These are phyloP conservation scores for Saccharum spontaneum DNA, from an alignment of 176 grass and related monocot species.

Conservation along the genomic window DNA sequence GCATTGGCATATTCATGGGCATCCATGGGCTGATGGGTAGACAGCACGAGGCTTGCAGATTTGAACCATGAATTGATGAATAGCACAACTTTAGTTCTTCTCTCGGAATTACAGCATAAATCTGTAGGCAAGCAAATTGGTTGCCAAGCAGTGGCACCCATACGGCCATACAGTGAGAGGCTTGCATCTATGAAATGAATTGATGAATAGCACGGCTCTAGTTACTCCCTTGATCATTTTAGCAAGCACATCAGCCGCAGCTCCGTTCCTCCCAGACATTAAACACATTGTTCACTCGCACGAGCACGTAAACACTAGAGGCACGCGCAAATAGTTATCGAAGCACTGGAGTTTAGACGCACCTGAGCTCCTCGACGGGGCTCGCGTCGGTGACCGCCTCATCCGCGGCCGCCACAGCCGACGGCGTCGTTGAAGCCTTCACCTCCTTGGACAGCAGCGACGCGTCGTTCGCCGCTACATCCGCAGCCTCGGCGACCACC, in stretches of 20 bases:
- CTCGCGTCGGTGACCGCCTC: not conserved
- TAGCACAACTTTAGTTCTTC: not conserved
- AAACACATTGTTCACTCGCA: not conserved
- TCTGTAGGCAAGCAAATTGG: not conserved
- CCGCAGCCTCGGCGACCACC: not conserved
- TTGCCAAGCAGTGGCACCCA: not conserved
- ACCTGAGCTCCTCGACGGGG: constrained; percentile 28
- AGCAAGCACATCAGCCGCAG: not conserved
- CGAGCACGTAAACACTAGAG: not conserved
- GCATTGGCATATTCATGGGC: not conserved
- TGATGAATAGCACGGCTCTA: not conserved
- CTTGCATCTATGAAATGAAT: not conserved
- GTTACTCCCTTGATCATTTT: not conserved
- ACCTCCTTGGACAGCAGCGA: not conserved
- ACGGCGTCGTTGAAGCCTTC: not conserved
- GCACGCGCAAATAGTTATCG: not conserved
- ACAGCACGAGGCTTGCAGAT: not conserved
- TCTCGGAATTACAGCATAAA: not conserved
- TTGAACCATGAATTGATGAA: not conserved
- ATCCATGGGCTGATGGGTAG: not conserved
- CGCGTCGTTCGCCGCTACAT: constrained; percentile 7
- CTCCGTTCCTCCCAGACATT: not conserved
- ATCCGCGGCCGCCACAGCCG: not conserved
- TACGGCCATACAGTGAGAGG: not conserved
- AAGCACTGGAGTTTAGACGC: not conserved